A percentile compares a stretch with the other conserved stretches of the same genome.
Conservation (phyloP, 441 rosid species). For the Gossypium trilobum region DNA sequence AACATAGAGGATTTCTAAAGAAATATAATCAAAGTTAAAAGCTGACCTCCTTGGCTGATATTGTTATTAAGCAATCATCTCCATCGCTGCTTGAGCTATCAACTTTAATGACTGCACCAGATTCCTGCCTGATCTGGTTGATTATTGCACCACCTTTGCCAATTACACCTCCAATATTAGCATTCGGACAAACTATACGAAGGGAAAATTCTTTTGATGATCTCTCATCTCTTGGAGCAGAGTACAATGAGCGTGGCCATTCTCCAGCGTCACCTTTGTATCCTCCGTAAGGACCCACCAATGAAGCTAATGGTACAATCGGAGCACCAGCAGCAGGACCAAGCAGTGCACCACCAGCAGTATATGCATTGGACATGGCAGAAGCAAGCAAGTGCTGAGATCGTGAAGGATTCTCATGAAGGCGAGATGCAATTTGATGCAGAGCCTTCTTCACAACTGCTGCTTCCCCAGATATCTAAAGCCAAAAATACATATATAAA, state of each 20-base stretch:
- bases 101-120: constrained; percentile 71
- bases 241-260: constrained; percentile 66
- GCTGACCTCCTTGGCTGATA: constrained; percentile 77
- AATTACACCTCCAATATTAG: constrained; percentile 69
- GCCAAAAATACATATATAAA: constrained; percentile 2
- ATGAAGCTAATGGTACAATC: constrained; percentile 64
- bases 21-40: background rate
- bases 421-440: constrained; percentile 67
- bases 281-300: constrained; percentile 69
- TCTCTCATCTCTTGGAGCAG: constrained; percentile 73
- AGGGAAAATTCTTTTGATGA: constrained; percentile 65
- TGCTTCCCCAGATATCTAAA: constrained; percentile 78
- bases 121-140: constrained; percentile 80
- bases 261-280: constrained; percentile 70
- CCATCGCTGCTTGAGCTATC: constrained; percentile 71
- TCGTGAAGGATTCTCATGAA: constrained; percentile 87
- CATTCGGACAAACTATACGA: constrained; percentile 66
- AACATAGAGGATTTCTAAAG: background rate
- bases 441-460: constrained; percentile 70
- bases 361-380: constrained; percentile 39
- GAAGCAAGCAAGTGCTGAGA: constrained; percentile 72
- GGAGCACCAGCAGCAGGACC: constrained; percentile 45
- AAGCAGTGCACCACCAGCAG: constrained; percentile 47
- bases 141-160: constrained; percentile 84
- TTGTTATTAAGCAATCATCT: constrained; percentile 70